Conservation (phyloP, 805 yeast genomes). For the Starmerella lactis-condensi region DNA sequence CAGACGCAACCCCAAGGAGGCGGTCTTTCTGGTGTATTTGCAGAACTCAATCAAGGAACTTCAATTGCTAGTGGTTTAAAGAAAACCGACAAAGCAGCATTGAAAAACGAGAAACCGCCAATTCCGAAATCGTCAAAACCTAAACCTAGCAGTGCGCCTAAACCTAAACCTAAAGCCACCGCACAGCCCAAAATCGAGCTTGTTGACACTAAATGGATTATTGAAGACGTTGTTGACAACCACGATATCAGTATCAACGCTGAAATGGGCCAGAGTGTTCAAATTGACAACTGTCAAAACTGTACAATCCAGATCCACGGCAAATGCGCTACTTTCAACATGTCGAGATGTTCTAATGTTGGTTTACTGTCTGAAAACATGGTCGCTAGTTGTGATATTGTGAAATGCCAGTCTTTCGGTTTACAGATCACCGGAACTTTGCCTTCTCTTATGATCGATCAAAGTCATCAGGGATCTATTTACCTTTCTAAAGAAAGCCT, state of each 20-base stretch:
- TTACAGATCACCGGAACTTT: conserved; percentile 66
- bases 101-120: conserved; percentile 58
- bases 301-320: conserved; percentile 70
- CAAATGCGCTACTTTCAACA: conserved; percentile 72
- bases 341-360: conserved; percentile 50
- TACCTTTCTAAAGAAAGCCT: conserved; percentile 60
- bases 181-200: conserved; percentile 48
- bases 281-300: conserved; percentile 63
- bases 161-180: conserved; percentile 17
- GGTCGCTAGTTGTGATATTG: conserved; percentile 73
- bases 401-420: conserved; percentile 65
- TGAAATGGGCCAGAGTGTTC: conserved; percentile 71
- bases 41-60: conserved; percentile 76
- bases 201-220: conserved; percentile 72
- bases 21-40: conserved; percentile 78
- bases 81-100: conserved; percentile 90
- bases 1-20: conserved; percentile 20
- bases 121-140: conserved; percentile 33
- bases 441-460: conserved; percentile 75
- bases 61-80: conserved; percentile 66
- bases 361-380: conserved; percentile 70
- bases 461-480: conserved; percentile 67
- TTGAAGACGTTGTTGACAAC: conserved; percentile 54
- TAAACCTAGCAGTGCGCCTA: conserved; percentile 21
- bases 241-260: conserved; percentile 58